Evolutionary conservation across 352 stramenopile genomes (phyloP).

Genomic region (Phytopythium aichiense): DNA sequence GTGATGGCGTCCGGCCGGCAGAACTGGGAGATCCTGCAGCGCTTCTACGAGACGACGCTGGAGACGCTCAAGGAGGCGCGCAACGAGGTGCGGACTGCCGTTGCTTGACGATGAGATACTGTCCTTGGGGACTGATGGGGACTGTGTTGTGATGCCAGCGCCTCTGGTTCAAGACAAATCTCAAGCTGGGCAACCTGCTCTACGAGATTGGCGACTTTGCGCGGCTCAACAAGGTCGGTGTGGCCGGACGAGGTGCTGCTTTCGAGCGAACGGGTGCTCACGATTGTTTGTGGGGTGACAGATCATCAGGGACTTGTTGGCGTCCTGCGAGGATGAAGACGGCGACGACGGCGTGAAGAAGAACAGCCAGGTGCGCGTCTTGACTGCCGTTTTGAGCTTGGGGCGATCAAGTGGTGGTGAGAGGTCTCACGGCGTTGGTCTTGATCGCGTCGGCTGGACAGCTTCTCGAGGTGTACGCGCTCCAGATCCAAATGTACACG

Average conservation of each 20-base stretch:
- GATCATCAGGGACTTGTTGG: conserved; percentile 84
- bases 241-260: background rate
- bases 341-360: conserved; percentile 83
- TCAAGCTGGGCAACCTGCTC: conserved; percentile 93
- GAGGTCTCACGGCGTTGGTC: background rate
- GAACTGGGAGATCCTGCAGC: conserved; percentile 83
- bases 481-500: conserved; percentile 93
- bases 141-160: conserved; percentile 27
- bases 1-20: conserved; percentile 7
- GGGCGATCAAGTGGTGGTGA: too few relatives aligned
- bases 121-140: background rate
- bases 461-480: conserved; percentile 91
- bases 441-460: conserved; percentile 19
- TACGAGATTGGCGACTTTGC: conserved; percentile 82
- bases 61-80: conserved; percentile 81
- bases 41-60: conserved; percentile 83
- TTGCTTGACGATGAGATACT: background rate
- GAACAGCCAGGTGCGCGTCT: conserved; percentile 53
- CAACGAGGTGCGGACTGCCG: conserved; percentile 42
- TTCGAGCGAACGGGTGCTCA: background rate
- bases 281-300: conserved; percentile 10
- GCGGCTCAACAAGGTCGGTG: conserved; percentile 57
- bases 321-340: conserved; percentile 82
- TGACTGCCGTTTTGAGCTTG: background rate
- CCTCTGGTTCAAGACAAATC: conserved; percentile 95